phyloP scores from a whole-genome alignment of 1,284 basidiomycete genomes.

The Dichomitus squalens region DNA sequence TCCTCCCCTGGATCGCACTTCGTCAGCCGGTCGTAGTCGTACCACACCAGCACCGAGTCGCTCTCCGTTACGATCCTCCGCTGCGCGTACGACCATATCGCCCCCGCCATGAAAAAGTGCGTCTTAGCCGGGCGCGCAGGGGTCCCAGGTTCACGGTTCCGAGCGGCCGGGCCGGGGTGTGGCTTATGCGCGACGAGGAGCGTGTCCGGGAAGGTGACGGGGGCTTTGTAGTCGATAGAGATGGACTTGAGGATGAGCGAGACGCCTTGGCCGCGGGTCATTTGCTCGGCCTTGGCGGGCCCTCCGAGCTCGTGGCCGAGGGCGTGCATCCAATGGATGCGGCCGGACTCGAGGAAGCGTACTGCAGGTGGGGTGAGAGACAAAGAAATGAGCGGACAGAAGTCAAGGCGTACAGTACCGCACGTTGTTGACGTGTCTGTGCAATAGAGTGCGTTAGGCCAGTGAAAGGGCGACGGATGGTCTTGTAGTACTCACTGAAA shows the following conservation, averaged over 20 bases:
- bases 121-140: conserved; percentile 34
- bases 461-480: neutral
- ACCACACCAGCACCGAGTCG: conserved; percentile 71
- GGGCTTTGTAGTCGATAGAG: conserved; percentile 62
- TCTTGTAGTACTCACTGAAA: conserved; percentile 57
- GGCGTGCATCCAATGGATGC: conserved; percentile 63
- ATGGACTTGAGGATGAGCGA: conserved; percentile 75
- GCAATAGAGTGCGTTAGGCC: neutral
- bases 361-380: conserved; percentile 17
- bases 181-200: conserved; percentile 61
- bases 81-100: conserved; percentile 66
- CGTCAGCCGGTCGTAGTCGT: conserved; percentile 65
- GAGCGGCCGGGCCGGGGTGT: neutral
- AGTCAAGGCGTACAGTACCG: conserved; percentile 54
- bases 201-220: conserved; percentile 74
- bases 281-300: conserved; percentile 48
- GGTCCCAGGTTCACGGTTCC: conserved; percentile 34
- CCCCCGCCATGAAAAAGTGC: conserved; percentile 51
- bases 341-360: conserved; percentile 68
- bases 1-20: conserved; percentile 64
- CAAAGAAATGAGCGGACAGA: neutral
- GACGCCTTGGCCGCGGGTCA: conserved; percentile 62
- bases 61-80: conserved; percentile 62
- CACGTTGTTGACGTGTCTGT: conserved; percentile 77
- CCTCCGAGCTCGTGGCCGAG: conserved; percentile 64